phyloP scores from a whole-genome alignment of 1,284 basidiomycete species.

The Taiwanofungus camphoratus region DNA sequence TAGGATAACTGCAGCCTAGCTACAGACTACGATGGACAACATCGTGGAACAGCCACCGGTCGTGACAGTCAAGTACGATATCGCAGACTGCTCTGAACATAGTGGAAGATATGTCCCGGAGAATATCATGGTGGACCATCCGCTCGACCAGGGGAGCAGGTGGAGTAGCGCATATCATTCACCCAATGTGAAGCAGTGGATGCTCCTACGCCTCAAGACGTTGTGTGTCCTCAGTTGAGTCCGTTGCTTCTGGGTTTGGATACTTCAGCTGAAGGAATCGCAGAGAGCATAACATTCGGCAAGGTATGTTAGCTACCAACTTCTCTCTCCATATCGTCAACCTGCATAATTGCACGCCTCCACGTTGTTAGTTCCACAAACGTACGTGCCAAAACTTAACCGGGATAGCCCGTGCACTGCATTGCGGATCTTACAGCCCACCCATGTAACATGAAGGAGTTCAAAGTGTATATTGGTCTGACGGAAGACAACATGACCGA shows the following conservation, averaged over 20 bases:
- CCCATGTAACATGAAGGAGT: conserved; percentile 79
- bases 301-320: conserved; percentile 46
- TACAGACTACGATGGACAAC: too few species aligned
- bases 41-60: conserved; percentile 1
- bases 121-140: conserved; percentile 61
- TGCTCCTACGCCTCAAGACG: conserved; percentile 56
- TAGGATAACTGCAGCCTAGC: too few species aligned
- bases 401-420: not conserved
- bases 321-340: not conserved
- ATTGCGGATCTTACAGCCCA: conserved; percentile 41
- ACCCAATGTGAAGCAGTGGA: conserved; percentile 58
- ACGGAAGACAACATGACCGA: conserved; percentile 60
- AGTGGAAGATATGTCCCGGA: conserved; percentile 64
- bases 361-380: conserved; percentile 42
- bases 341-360: not conserved
- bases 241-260: conserved; percentile 1
- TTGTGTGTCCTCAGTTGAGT: conserved; percentile 63
- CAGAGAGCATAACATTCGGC: conserved; percentile 72
- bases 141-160: conserved; percentile 57
- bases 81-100: conserved; percentile 59
- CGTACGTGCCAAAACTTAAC: conserved; percentile 31
- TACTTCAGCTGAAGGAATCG: conserved; percentile 3
- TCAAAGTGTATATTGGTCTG: conserved; percentile 63
- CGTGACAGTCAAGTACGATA: conserved; percentile 36
- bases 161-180: conserved; percentile 64